A percentile compares a stretch with the other conserved stretches of the same genome.
These are phyloP conservation scores for Curvularia lunata DNA, from an alignment of 2,329 filamentous ascomycete species.

Conservation along the genomic window DNA sequence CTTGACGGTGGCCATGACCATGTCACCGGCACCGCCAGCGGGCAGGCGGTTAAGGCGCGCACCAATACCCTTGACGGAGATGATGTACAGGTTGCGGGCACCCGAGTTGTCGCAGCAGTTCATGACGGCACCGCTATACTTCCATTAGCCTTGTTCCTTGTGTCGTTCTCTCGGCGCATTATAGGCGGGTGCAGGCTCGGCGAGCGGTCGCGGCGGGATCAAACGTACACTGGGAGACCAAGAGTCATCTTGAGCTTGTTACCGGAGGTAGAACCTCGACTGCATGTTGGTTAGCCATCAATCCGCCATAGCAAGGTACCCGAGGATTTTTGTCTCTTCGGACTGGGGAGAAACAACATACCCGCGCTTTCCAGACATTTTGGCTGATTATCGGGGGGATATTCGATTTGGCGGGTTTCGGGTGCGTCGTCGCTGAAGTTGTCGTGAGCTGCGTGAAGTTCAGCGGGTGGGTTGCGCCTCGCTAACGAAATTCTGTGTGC, in stretches of 20 bases:
- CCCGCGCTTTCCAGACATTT: constrained; percentile 27
- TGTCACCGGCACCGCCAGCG: constrained; percentile 97
- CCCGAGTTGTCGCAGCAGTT: constrained; percentile 99
- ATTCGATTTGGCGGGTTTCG: constrained; percentile 21
- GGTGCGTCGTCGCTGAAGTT: constrained; percentile 25
- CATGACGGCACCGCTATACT: constrained; percentile 91
- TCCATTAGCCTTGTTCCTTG: constrained; percentile 38
- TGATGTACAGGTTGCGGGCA: constrained; percentile 99
- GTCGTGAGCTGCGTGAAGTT: constrained; percentile 19
- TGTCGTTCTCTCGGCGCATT: constrained; percentile 12
- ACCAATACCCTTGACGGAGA: constrained; percentile 98
- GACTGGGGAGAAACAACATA: constrained; percentile 5
- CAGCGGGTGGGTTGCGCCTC: constrained; percentile 13
- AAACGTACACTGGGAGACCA: constrained; percentile 97
- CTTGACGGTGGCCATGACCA: constrained; percentile 99
- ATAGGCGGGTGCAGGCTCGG: constrained; percentile 6
- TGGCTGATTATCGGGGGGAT: constrained; percentile 21
- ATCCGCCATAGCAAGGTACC: not conserved
- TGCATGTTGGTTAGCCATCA: constrained; percentile 46
- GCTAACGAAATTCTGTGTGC: constrained; percentile 16
- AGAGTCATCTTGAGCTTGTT: constrained; percentile 99
- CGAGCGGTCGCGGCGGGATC: constrained; percentile 27
- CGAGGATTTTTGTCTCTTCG: not conserved
- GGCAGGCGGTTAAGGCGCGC: constrained; percentile 97
- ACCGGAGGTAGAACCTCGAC: constrained; percentile 88